Evolutionary conservation across 163 green algal genomes (phyloP), one percentile per base, ranked within the genome.

Genomic region (Trebouxiophyceae sp.): DNA sequence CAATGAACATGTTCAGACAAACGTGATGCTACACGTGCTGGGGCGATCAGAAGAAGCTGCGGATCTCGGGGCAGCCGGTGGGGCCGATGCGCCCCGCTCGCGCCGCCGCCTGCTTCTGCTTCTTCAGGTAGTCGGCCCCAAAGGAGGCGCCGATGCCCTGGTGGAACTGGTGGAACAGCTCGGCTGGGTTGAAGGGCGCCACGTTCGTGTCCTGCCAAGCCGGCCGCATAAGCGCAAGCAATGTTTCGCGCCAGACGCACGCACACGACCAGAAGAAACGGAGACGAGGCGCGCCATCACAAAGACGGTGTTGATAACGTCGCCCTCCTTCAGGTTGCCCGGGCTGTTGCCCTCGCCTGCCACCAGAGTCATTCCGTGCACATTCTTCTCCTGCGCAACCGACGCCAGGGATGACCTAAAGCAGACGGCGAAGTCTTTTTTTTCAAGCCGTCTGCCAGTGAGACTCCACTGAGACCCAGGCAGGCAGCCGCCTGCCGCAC

Each of bases 81-180:
- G 29, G 6, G 2, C 5, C 24, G n/a, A 71, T 65, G 3, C 45
- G 28, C 33, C 57, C 57, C 23, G 30, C 32, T 3, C 4, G 3
- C 57, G 56, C n/a, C 2, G 45, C 39, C 22, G 23, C 57, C 23
- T 46, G 23, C 6, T 64, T 64, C 30, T 54, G 29, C 12, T 61
- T 32, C 0, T 39, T n/a, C 5, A 28, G 63, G 65, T 71, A 71
- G 2, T 60, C 44, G 4, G 45, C 23, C 2, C 30, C 23, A 26
- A 71, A 71, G 3, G 65, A 57, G 60, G 78, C 69, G 27, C 77
- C 83, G 5, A 90, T 76, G 26, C 84, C 85, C 54, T 88, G 77
- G 75, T 94, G 85, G 70, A 83, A 90, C 76, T 94, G 87, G 72
- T 95, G 87, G 76, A 89, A 95, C 58, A 54, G 16, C 76, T 93